These are phyloP conservation scores for Penicillium sp. DNA, from an alignment of 2,329 filamentous ascomycete genomes.

Conservation along the genomic window DNA sequence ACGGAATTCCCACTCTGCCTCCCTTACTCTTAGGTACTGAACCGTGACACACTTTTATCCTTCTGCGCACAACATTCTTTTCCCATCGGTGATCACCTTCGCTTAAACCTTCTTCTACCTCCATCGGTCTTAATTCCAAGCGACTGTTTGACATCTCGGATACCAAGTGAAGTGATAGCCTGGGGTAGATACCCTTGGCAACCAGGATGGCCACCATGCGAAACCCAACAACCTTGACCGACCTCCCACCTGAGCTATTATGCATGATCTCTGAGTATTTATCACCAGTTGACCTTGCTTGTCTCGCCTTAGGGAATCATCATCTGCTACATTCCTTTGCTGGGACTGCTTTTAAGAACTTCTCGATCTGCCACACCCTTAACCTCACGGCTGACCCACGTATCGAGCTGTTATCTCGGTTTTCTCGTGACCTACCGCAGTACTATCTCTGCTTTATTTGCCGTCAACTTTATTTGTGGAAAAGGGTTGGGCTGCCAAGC, in stretches of 20 bases:
- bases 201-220: background rate
- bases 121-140: too few relatives aligned
- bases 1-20: too few relatives aligned
- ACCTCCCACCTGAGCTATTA: background rate
- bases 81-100: too few relatives aligned
- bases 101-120: too few relatives aligned
- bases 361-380: background rate
- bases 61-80: too few relatives aligned
- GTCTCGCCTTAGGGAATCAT: background rate
- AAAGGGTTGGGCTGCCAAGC: conserved; percentile 4
- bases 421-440: conserved; percentile 3
- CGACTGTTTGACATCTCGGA: too few relatives aligned
- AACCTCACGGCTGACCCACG: background rate
- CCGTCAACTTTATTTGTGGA: conserved; percentile 14
- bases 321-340: background rate
- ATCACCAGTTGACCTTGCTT: background rate
- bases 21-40: too few relatives aligned
- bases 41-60: too few relatives aligned
- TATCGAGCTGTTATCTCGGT: background rate
- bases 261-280: background rate
- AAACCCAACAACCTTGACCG: background rate
- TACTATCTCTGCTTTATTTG: conserved; percentile 15
- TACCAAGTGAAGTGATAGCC: too few relatives aligned
- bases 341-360: background rate
- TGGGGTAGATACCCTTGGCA: background rate